Base-by-base conservation (phyloP, 2,329 filamentous ascomycete species). In the Peltaster fructicola region DNA sequence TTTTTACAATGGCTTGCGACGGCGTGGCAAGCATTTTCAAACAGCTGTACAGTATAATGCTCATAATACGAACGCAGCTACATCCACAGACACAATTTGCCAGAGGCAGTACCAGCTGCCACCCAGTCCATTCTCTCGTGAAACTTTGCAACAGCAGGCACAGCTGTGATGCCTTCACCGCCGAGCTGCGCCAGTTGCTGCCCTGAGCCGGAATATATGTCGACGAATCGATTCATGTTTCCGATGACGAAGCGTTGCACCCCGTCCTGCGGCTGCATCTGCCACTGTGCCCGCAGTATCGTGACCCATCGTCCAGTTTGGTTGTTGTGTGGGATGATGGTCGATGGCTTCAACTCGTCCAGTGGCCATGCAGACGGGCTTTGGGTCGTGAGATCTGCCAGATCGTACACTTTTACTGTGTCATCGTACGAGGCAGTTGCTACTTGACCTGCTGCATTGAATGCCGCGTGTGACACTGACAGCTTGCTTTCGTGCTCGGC, bases 281-380 rank as follows among this genome's bases (percentile, higher is more conserved):
- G 88, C 88, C 88, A 98, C 40, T 92, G 81, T 48, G 88, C 64
- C 63, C 90, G 45, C 62, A 76, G 55, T 39, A 73, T 92, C 0
- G 81, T 91, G 0, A 93, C 82, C 81, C 81, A 93, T 27, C 84
- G 65, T 0, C 85, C 88, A 0, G 84, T 95, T 54, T 98, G 88
- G 43, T 92, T 93, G 44, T 98, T 98, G 44, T 98, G 88, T 7
- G 61, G 61, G 1, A 95, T 65, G 2, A 68, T 57, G 1, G 71
- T 63, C 1, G 62, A 56, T 0, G 85, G 84, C 33, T 68, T 56
- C 63, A 92, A 77, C 6, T 67, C 60, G 8, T 61, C 51, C 84
- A 43, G 90, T 91, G 44, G 93, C 92, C 43, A 93, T 84, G 8
- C 60, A 59, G 2, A 92, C 64, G 2, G 65, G 54, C 2, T 68